phyloP scores from a whole-genome alignment of 352 stramenopile species.

The Ophiocytium majus region DNA sequence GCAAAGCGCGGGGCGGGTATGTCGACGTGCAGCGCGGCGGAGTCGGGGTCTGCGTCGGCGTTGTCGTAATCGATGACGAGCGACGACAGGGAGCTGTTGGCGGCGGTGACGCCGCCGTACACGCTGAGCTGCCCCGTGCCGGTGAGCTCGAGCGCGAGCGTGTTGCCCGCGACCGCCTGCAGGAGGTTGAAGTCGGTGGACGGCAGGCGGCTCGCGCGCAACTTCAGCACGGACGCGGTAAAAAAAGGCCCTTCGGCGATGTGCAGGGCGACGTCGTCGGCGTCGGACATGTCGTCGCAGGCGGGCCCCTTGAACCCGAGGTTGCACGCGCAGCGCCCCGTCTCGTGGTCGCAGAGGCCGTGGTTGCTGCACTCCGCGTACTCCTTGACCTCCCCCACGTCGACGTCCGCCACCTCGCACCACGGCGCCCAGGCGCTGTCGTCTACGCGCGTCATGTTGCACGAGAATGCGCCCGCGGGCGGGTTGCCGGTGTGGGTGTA shows the following conservation, averaged over 20 bases:
- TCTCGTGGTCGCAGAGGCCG: slow-evolving; percentile 39
- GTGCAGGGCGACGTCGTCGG: slow-evolving; percentile 41
- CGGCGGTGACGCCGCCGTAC: background rate
- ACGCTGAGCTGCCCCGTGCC: slow-evolving; percentile 34
- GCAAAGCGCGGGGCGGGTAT: background rate
- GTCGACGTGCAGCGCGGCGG: background rate
- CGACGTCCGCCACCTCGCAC: slow-evolving; percentile 38
- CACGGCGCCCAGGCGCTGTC: slow-evolving; percentile 23
- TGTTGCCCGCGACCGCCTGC: slow-evolving; percentile 36
- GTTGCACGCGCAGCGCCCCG: slow-evolving; percentile 37
- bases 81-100: background rate
- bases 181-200: slow-evolving; percentile 40
- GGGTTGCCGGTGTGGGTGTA: slow-evolving; percentile 53
- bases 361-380: slow-evolving; percentile 50
- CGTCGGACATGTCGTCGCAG: slow-evolving; percentile 51
- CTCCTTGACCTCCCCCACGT: slow-evolving; percentile 34
- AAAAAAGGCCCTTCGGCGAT: slow-evolving; percentile 51
- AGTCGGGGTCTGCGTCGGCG: background rate
- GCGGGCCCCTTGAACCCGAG: slow-evolving; percentile 49
- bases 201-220: slow-evolving; percentile 36
- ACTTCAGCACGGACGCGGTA: slow-evolving; percentile 39
- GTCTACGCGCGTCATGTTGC: slow-evolving; percentile 30
- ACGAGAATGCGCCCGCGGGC: slow-evolving; percentile 36
- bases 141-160: slow-evolving; percentile 37
- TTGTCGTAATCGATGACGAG: background rate